phyloP scores from a whole-genome alignment of 768 basidiomycete genomes.

The Trametopsis cervina region DNA sequence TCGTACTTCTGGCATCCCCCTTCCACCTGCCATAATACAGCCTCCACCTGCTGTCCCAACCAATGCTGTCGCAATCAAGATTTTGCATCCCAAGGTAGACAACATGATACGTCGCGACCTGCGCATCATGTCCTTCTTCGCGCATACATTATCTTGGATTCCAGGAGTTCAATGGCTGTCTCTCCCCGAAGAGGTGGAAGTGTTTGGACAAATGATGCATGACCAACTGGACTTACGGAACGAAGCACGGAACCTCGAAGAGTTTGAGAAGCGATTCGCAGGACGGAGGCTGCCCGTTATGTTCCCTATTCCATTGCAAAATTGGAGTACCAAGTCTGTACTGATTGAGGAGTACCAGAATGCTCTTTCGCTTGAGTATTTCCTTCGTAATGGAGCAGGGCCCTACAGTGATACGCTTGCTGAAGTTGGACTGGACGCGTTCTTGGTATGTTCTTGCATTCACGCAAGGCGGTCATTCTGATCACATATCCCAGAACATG shows the following conservation, averaged over 20 bases:
- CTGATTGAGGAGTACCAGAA: constrained; percentile 92
- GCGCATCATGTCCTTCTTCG: constrained; percentile 92
- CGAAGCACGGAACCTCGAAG: constrained; percentile 81
- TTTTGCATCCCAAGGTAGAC: constrained; percentile 82
- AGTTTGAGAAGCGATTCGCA: constrained; percentile 83
- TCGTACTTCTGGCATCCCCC: constrained; percentile 38
- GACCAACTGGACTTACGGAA: constrained; percentile 87
- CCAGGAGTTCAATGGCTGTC: constrained; percentile 98
- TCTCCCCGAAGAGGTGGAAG: constrained; percentile 88
- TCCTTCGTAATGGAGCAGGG: constrained; percentile 86
- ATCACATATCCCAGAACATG: constrained; percentile 69
- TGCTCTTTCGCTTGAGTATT: constrained; percentile 82
- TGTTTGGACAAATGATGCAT: constrained; percentile 96
- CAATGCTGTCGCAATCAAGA: constrained; percentile 89
- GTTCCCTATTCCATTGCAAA: constrained; percentile 82
- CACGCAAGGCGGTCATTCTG: background rate
- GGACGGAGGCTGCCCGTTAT: constrained; percentile 73
- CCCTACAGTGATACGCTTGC: constrained; percentile 87
- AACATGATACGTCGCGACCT: constrained; percentile 86
- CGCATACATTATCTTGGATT: constrained; percentile 63
- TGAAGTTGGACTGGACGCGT: constrained; percentile 90
- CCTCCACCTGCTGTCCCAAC: constrained; percentile 72
- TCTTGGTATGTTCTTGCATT: constrained; percentile 54
- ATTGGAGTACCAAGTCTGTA: constrained; percentile 77
- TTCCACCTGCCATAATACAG: constrained; percentile 40